Conservation (phyloP, 148 eudicot species). For the Agrostemma githago region DNA sequence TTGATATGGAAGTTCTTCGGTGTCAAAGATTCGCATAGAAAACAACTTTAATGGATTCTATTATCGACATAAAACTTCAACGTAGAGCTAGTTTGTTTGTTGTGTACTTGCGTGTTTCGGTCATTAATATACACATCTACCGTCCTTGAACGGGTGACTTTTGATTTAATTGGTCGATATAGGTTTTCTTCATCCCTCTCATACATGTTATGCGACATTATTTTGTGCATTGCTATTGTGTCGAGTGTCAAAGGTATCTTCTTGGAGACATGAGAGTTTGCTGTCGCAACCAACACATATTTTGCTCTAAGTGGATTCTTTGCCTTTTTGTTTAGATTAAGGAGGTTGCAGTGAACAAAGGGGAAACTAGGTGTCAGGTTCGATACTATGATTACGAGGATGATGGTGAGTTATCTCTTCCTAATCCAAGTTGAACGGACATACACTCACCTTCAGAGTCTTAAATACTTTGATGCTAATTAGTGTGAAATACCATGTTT, state of each 20-base stretch:
- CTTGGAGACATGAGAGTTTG: neutral
- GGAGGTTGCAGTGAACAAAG: slow-evolving; percentile 14
- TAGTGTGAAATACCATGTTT: neutral
- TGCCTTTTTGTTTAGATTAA: slow-evolving; percentile 27
- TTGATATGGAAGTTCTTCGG: neutral
- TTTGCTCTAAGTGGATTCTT: slow-evolving; percentile 9
- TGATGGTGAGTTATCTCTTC: slow-evolving; percentile 29
- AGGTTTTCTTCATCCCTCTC: neutral
- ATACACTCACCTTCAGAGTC: neutral
- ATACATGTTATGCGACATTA: neutral
- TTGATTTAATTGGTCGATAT: neutral
- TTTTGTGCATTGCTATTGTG: neutral
- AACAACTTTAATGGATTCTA: neutral
- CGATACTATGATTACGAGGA: slow-evolving; percentile 38
- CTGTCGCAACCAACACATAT: neutral
- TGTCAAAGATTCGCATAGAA: neutral
- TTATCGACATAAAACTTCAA: neutral
- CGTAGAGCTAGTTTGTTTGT: neutral
- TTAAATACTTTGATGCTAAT: neutral
- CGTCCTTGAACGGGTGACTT: neutral
- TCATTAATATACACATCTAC: too few species aligned
- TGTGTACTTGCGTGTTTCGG: neutral
- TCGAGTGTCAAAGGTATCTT: neutral
- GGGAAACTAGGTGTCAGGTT: slow-evolving; percentile 16
- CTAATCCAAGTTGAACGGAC: neutral